phyloP scores from a whole-genome alignment of 1,284 basidiomycete species.

The Stereum hirsutum region DNA sequence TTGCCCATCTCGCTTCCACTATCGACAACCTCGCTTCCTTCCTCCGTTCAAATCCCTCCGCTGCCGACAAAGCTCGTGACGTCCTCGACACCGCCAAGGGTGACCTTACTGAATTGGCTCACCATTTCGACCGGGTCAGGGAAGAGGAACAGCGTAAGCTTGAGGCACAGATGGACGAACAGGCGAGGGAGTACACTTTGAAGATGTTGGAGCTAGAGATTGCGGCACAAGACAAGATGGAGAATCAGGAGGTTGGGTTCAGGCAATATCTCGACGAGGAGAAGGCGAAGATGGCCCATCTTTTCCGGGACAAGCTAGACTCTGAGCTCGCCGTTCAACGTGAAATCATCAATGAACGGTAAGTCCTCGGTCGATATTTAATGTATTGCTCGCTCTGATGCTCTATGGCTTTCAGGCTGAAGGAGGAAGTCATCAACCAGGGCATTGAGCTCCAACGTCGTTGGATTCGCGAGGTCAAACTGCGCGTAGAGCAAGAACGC shows the following conservation, averaged over 20 bases:
- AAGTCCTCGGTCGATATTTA: conserved; percentile 14
- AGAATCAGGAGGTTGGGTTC: conserved; percentile 83
- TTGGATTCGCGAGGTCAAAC: conserved; percentile 95
- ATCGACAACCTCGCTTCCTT: conserved; percentile 91
- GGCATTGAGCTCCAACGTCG: conserved; percentile 95
- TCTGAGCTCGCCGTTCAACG: conserved; percentile 84
- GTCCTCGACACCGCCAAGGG: conserved; percentile 69
- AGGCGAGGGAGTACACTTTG: conserved; percentile 77
- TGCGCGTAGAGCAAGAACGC: conserved; percentile 93
- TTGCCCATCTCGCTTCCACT: conserved; percentile 85
- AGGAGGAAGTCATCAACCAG: conserved; percentile 92
- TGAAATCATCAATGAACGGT: conserved; percentile 92
- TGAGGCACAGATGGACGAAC: conserved; percentile 74
- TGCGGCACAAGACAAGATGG: conserved; percentile 76
- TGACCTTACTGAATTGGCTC: conserved; percentile 78
- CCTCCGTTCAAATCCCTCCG: conserved; percentile 66
- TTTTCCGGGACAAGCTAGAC: conserved; percentile 84
- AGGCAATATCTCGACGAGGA: conserved; percentile 79
- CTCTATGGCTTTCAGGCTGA: conserved; percentile 45
- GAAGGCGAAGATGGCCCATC: conserved; percentile 62
- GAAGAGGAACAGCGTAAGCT: conserved; percentile 74
- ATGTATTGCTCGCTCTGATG: not conserved
- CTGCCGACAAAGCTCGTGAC: conserved; percentile 57
- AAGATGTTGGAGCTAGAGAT: conserved; percentile 82
- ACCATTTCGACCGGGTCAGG: conserved; percentile 75